Conservation (phyloP, 2,329 filamentous ascomycete species). For the Davidsoniella australis region DNA sequence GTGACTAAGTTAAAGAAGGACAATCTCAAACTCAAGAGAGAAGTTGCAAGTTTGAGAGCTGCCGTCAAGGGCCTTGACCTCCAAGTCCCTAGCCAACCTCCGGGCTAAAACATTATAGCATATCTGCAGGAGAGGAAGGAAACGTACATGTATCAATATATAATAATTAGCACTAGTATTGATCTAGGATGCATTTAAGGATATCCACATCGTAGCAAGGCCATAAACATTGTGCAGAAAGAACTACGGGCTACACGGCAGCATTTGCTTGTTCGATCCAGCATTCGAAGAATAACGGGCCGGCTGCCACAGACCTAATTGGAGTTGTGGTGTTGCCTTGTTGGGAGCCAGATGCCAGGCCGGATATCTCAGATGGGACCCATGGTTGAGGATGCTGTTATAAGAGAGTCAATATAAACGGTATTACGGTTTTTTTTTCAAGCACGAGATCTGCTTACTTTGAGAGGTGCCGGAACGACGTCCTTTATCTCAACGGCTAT, state of each 20-base stretch:
- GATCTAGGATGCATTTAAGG: background rate
- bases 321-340: slow-evolving; percentile 17
- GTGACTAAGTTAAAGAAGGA: slow-evolving; percentile 64
- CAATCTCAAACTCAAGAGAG: slow-evolving; percentile 65
- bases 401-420: background rate
- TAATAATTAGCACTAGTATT: slow-evolving; percentile 8
- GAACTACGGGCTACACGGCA: slow-evolving; percentile 13
- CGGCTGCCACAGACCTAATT: slow-evolving; percentile 36
- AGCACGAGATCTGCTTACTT: slow-evolving; percentile 24
- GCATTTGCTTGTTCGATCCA: slow-evolving; percentile 41
- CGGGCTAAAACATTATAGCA: no score
- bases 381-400: slow-evolving; percentile 40
- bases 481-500: slow-evolving; percentile 58
- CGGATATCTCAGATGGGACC: slow-evolving; percentile 36
- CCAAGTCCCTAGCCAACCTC: slow-evolving; percentile 3
- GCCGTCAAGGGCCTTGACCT: slow-evolving; percentile 20
- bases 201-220: slow-evolving; percentile 16
- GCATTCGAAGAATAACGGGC: slow-evolving; percentile 48
- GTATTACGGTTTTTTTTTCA: background rate
- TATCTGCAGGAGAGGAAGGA: no score
- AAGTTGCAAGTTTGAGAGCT: slow-evolving; percentile 54
- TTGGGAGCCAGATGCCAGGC: slow-evolving; percentile 18
- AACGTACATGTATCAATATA: slow-evolving; percentile 11
- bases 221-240: slow-evolving; percentile 1
- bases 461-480: slow-evolving; percentile 38